Conservation (phyloP, 495 filamentous ascomycete genomes). For the Penicillium robsamsonii region DNA sequence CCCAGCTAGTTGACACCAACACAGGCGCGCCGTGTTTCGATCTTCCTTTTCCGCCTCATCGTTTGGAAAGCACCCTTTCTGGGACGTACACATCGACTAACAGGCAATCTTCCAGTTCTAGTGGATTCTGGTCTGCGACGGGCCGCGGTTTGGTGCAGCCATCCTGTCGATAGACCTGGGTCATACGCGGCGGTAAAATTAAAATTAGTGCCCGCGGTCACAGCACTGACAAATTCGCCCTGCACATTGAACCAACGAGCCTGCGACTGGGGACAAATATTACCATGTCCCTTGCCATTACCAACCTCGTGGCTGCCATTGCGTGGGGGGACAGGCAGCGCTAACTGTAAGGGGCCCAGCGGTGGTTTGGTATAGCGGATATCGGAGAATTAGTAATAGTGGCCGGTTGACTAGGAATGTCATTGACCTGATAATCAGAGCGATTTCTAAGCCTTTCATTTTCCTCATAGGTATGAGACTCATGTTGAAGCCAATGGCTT, state of each 20-base stretch:
- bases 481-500: background rate
- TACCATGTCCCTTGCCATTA: too few relatives aligned
- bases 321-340: background rate
- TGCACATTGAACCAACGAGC: background rate
- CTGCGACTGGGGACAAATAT: too few relatives aligned
- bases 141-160: too few relatives aligned
- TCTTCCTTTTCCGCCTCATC: too few relatives aligned
- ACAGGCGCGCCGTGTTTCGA: background rate
- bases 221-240: background rate
- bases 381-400: background rate
- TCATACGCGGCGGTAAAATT: too few relatives aligned
- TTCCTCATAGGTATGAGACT: background rate
- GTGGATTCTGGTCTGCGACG: too few relatives aligned
- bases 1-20: constrained; percentile 14
- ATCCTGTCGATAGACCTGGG: too few relatives aligned
- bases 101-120: too few relatives aligned
- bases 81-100: constrained; percentile 64
- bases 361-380: background rate
- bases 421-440: background rate
- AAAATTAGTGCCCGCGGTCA: too few relatives aligned
- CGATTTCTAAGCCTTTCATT: too few relatives aligned
- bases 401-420: background rate
- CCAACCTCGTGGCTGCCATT: background rate
- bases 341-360: background rate
- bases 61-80: background rate